phyloP scores from a whole-genome alignment of 495 filamentous ascomycete genomes.

The Penicillium ucsense region DNA sequence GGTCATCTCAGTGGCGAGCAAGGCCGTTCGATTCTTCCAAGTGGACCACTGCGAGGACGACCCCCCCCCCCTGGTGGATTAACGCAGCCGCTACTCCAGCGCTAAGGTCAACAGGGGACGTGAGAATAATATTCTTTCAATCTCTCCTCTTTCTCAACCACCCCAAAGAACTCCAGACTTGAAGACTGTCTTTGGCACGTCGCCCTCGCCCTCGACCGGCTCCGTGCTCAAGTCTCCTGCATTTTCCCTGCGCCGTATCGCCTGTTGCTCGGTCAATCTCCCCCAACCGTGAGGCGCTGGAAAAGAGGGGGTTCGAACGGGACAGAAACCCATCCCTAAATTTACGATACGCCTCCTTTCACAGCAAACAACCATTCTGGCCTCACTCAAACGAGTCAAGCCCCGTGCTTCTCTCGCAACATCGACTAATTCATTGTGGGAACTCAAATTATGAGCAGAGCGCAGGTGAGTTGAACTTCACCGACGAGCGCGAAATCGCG shows the following conservation, averaged over 20 bases:
- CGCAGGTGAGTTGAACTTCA: too few species aligned
- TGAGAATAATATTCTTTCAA: background rate
- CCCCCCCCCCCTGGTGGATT: background rate
- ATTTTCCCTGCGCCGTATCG: background rate
- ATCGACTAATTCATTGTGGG: too few species aligned
- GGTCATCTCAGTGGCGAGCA: too few species aligned
- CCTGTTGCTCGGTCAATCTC: constrained; percentile 14
- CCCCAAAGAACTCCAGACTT: background rate
- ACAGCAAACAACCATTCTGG: too few species aligned
- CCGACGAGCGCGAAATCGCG: too few species aligned
- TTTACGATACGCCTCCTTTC: too few species aligned
- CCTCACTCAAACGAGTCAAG: too few species aligned
- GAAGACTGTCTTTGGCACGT: background rate
- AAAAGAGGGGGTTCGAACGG: constrained; percentile 8
- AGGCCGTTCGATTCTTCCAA: too few species aligned
- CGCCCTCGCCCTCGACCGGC: background rate
- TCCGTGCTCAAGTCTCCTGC: background rate
- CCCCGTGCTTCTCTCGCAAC: too few species aligned
- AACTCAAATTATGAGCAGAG: too few species aligned
- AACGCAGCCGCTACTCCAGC: constrained; percentile 9
- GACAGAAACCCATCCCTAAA: too few species aligned
- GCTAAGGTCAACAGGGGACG: constrained; percentile 7
- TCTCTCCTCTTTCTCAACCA: constrained; percentile 1
- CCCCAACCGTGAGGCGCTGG: constrained; percentile 6
- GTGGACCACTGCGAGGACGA: too few species aligned